These are phyloP conservation scores for Neoarthrinium moseri DNA, from an alignment of 2,329 filamentous ascomycete species.

Conservation along the genomic window DNA sequence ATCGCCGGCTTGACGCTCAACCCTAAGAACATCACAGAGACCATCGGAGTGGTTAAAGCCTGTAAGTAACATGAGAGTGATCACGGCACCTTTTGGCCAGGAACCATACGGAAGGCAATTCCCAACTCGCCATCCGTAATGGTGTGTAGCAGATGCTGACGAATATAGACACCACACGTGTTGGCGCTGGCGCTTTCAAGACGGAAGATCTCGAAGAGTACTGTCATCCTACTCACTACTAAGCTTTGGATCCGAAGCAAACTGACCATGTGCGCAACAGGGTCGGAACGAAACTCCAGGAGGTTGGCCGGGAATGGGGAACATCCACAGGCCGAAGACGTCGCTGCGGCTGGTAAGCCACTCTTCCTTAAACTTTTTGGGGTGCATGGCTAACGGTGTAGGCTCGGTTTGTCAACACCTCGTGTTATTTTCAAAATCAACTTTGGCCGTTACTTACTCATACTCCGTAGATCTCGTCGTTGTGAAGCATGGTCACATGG, in stretches of 20 bases:
- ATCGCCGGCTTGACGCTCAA: constrained; percentile 57
- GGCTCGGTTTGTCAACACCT: constrained; percentile 17
- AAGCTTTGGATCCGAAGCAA: neutral
- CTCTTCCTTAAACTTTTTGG: neutral
- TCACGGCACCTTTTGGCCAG: too few species aligned
- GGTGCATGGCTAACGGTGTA: neutral
- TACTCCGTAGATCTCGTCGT: constrained; percentile 64
- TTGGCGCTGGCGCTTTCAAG: constrained; percentile 59
- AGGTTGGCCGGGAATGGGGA: constrained; percentile 31
- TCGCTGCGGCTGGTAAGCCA: constrained; percentile 48
- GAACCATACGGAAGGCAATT: too few species aligned
- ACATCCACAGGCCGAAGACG: constrained; percentile 47
- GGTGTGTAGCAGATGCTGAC: neutral
- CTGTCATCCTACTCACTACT: neutral
- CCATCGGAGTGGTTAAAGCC: constrained; percentile 65
- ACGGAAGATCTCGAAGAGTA: constrained; percentile 48
- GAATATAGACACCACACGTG: constrained; percentile 47
- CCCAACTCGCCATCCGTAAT: neutral
- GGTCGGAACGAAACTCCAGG: constrained; percentile 36
- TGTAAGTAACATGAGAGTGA: constrained; percentile 32
- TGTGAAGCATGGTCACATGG: constrained; percentile 60
- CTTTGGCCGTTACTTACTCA: neutral
- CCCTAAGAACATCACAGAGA: constrained; percentile 51
- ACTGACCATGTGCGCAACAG: neutral
- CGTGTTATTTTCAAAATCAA: too few species aligned